These are phyloP conservation scores for Cladophialophora exuberans DNA, from an alignment of 2,329 filamentous ascomycete species.

Conservation along the genomic window DNA sequence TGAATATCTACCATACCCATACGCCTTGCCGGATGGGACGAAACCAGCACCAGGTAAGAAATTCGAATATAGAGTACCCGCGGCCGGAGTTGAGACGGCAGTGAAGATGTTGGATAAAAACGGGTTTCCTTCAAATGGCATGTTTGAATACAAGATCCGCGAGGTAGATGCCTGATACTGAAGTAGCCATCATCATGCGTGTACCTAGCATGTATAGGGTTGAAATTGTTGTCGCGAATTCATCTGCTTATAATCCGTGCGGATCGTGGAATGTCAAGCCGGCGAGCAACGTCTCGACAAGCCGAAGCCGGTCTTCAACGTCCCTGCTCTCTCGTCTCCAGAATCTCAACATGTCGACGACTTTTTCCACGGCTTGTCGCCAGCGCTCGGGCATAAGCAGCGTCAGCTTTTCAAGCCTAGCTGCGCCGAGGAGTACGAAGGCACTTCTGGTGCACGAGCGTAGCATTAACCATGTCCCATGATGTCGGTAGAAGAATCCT, in stretches of 20 bases:
- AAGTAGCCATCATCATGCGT: background rate
- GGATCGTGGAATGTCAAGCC: constrained; percentile 16
- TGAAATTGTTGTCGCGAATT: background rate
- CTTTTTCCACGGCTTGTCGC: constrained; percentile 34
- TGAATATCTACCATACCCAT: constrained; percentile 67
- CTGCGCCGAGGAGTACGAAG: constrained; percentile 37
- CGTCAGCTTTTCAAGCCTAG: constrained; percentile 39
- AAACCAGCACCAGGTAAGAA: constrained; percentile 44
- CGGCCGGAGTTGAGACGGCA: constrained; percentile 59
- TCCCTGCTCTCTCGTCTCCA: constrained; percentile 37
- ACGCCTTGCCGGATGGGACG: constrained; percentile 46
- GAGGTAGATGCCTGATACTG: constrained; percentile 28
- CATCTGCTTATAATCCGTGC: background rate
- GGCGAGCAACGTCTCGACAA: constrained; percentile 28
- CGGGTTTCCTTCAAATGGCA: constrained; percentile 56
- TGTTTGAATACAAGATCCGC: constrained; percentile 51
- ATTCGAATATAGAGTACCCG: constrained; percentile 65
- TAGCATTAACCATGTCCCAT: constrained; percentile 42
- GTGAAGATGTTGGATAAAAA: constrained; percentile 57
- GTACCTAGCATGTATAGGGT: background rate
- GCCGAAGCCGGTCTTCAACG: constrained; percentile 33
- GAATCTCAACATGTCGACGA: constrained; percentile 36
- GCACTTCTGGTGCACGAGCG: constrained; percentile 40
- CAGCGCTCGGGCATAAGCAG: constrained; percentile 38
- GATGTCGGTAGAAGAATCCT: constrained; percentile 40